Evolutionary conservation across 768 basidiomycete species (phyloP), one percentile per base, ranked within the genome.

Genomic region (Pleurotus tuber-regium): DNA sequence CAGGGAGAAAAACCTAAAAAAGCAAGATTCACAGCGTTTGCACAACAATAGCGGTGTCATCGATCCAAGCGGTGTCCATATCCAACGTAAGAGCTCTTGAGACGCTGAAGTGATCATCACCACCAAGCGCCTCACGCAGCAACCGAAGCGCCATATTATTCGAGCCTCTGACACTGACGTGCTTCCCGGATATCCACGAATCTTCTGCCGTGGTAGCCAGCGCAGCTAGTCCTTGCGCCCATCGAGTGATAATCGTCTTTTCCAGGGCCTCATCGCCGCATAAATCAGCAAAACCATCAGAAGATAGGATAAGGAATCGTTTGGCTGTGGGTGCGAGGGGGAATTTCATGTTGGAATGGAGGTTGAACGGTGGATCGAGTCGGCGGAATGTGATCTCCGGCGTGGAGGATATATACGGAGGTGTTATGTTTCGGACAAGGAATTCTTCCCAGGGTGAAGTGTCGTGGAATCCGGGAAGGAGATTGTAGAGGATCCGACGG

Each of bases 401-500:
- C 54, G 75, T 70, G 28, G 83, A 75, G 25, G 79, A 79, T 57
- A 87, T 81, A 58, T 87, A 87, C 0, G 85, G 85, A 18, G 85
- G 83, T 1, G 83, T 82, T 53, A 66, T 66, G 57, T 84, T 85
- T 40, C 77, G 75, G n/a, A 73, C 70, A 28, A 87, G 73, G 55
- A 85, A 84, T 53, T 81, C 80, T 61, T 86, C 84, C 83, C 84
- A 84, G 43, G 70, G 80, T 1, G 79, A 78, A 35, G 71, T 82
- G 51, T 83, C 77, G 51, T 77, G 75, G 59, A 80, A 78, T 10
- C 83, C 84, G 12, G 83, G 82, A 51, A 78, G 75, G 36, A 86
- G 71, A 60, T 84, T 85, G 62, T 84, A 85, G 11, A 87, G 67
- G 38, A 87, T 79, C 9, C 82, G 78, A 33, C 83, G 73, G 16